These are phyloP conservation scores for Alternaria triticimaculans DNA, from an alignment of 2,329 filamentous ascomycete species.

Conservation along the genomic window DNA sequence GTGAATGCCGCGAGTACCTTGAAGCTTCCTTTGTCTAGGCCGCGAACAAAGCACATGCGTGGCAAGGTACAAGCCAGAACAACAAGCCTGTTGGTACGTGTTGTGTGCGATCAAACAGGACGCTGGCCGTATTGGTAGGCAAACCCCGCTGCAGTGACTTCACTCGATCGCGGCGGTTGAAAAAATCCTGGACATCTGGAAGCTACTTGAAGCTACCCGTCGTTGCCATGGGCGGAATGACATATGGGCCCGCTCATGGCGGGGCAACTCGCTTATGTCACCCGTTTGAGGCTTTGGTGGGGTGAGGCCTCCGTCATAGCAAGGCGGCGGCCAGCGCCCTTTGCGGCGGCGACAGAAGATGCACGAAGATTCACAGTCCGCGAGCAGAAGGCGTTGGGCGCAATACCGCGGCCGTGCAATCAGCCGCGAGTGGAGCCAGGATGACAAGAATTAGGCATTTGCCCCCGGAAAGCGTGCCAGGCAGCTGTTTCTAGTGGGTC, in stretches of 20 bases:
- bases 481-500: constrained; percentile 15
- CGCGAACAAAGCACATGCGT: not conserved
- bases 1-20: not conserved
- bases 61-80: not conserved
- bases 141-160: not conserved
- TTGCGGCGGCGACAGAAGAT: constrained; percentile 7
- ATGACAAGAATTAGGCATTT: constrained; percentile 2
- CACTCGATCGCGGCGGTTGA: constrained; percentile 2
- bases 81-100: not conserved
- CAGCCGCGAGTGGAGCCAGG: constrained; percentile 1
- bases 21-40: not conserved
- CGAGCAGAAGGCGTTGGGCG: not conserved
- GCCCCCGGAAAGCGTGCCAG: constrained; percentile 5
- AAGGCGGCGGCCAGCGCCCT: not conserved
- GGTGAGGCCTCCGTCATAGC: constrained; percentile 23
- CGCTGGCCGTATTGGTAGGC: not conserved
- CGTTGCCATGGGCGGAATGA: constrained; percentile 11
- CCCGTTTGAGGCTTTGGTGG: constrained; percentile 20
- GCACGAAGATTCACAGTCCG: not conserved
- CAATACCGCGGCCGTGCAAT: not conserved
- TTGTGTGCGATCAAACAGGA: not conserved
- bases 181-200: not conserved
- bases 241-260: constrained; percentile 12
- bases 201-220: constrained; percentile 11
- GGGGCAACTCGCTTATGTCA: constrained; percentile 21